Percentiles rank a stretch among this genome's conserved stretches.
phyloP scores from a whole-genome alignment of 2,329 filamentous ascomycete genomes.

The Claviceps capensis region DNA sequence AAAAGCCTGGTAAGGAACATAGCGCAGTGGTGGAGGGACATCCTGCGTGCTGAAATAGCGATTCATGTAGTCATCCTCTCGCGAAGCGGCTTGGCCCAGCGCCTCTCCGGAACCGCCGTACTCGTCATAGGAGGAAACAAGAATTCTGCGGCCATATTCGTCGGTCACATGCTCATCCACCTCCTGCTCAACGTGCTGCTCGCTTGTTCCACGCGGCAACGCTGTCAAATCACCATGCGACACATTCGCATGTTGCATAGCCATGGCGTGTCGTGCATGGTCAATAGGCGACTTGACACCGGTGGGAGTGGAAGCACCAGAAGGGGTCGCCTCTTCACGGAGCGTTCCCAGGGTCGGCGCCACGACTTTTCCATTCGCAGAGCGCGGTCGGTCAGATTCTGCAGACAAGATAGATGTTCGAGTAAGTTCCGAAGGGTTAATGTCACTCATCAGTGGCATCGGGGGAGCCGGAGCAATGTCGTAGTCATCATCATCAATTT shows the following conservation, averaged over 20 bases:
- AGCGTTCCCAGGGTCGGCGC: constrained; percentile 36
- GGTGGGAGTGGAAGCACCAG: constrained; percentile 49
- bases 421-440: constrained; percentile 77
- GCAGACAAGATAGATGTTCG: constrained; percentile 77
- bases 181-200: constrained; percentile 13
- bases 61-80: constrained; percentile 27
- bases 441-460: constrained; percentile 78
- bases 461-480: constrained; percentile 45
- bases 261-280: constrained; percentile 44
- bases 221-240: constrained; percentile 45
- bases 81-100: constrained; percentile 23
- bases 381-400: constrained; percentile 58
- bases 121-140: constrained; percentile 30
- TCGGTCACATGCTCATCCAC: constrained; percentile 35
- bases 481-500: background rate
- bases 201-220: constrained; percentile 33
- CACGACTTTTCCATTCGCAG: constrained; percentile 49
- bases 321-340: constrained; percentile 45
- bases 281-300: constrained; percentile 40
- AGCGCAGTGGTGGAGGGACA: constrained; percentile 49
- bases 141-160: constrained; percentile 28
- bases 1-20: constrained; percentile 55
- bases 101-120: constrained; percentile 19
- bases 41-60: constrained; percentile 46
- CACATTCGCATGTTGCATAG: constrained; percentile 52